Percentiles rank a stretch among this genome's conserved stretches.
Evolutionary conservation across 371 early-diverging fungal genomes (phyloP).

Genomic region (Mucor plumbeus): DNA sequence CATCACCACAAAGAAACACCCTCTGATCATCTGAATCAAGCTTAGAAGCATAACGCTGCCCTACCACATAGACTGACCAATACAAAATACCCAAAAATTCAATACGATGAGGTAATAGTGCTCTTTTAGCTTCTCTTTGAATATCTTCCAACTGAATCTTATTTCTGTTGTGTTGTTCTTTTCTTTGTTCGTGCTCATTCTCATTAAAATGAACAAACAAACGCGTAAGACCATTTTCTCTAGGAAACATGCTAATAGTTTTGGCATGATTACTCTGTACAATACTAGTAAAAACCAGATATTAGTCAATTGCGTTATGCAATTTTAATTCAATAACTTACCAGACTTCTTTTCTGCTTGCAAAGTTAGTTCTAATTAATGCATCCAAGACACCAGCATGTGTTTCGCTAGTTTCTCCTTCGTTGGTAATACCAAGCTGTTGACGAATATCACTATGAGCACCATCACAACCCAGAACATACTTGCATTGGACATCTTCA

Average conservation of each 20-base stretch:
- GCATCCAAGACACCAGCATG: conserved; percentile 55
- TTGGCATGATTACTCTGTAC: conserved; percentile 46
- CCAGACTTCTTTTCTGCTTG: conserved; percentile 52
- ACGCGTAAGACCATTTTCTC: conserved; percentile 51
- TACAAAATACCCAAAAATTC: conserved; percentile 54
- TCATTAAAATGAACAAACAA: conserved; percentile 54
- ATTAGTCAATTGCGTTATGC: not conserved
- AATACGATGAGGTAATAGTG: conserved; percentile 46
- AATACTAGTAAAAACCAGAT: conserved; percentile 29
- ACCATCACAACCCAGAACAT: conserved; percentile 51
- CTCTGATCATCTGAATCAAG: conserved; percentile 39
- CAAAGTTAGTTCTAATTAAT: conserved; percentile 49
- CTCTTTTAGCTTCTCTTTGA: conserved; percentile 53
- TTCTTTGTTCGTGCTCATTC: conserved; percentile 44
- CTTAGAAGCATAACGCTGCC: conserved; percentile 41
- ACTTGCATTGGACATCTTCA: conserved; percentile 48
- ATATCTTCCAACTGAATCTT: conserved; percentile 55
- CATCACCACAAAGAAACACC: conserved; percentile 52
- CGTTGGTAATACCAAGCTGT: conserved; percentile 41
- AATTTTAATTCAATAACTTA: conserved; percentile 12
- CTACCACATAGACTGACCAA: conserved; percentile 55
- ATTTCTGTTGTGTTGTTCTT: conserved; percentile 52
- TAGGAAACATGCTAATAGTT: conserved; percentile 48
- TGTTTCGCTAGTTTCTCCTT: conserved; percentile 49
- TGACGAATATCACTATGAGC: conserved; percentile 50